Evolutionary conservation across 257 asterid species (phyloP).

Genomic region (Solanum corneliomulleri): DNA sequence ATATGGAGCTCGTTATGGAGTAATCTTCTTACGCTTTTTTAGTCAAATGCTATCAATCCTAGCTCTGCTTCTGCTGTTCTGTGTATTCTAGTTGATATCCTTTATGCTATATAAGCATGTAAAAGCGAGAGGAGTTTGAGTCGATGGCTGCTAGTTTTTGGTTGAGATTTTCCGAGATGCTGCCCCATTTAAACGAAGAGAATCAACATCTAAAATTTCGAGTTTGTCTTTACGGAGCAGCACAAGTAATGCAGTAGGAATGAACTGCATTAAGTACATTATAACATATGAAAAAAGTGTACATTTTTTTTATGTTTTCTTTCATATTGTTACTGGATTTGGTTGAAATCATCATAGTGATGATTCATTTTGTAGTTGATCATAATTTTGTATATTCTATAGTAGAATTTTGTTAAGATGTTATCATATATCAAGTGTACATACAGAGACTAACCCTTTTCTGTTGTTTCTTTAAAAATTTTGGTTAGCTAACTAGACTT

Average conservation of each 20-base stretch:
- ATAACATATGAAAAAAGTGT: background rate
- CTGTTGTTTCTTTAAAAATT: background rate
- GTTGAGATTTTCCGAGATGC: background rate
- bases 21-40: background rate
- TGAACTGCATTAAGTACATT: background rate
- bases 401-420: background rate
- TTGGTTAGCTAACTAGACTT: accelerated
- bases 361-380: background rate
- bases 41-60: background rate
- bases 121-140: background rate
- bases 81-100: background rate
- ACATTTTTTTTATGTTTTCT: background rate
- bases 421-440: background rate
- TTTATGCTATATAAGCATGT: background rate
- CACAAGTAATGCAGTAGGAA: background rate
- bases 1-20: slow-evolving; percentile 86
- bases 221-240: background rate
- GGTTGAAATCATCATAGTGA: background rate
- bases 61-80: background rate
- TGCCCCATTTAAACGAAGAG: background rate
- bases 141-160: background rate
- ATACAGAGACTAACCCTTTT: background rate
- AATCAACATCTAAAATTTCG: background rate
- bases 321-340: background rate
- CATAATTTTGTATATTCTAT: background rate